Evolutionary conservation across 352 stramenopile species (phyloP), one percentile per base, ranked within the genome.

Genomic region (Phytophthora foliorum): DNA sequence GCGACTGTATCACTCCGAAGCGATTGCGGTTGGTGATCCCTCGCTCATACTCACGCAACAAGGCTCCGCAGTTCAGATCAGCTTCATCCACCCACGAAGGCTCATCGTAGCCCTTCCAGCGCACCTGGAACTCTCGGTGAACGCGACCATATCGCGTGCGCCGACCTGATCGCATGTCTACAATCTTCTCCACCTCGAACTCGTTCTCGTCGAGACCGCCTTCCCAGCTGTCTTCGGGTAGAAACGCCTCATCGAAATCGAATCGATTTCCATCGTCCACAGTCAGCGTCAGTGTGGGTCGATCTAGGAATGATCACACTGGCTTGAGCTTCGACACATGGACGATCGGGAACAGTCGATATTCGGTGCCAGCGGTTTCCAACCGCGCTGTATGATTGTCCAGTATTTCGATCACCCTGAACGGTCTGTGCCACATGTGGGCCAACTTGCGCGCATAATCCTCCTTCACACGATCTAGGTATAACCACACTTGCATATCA

Each of bases 301-400:
- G 34, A 39, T n/a, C 34, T 42, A 0, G 58, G 49, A 17, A 38
- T 45, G 36, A 1, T 0, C 45, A 2, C 0, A 69, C 41, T 0
- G 48, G 38, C 52, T 78, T 77, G 0, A 77, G 27, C 27, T 71
- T 63, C 25, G 64, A 63, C 2, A 78, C 24, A 36, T 82, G 74
- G 0, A 75, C 67, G 17, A 56, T 53, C 0, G 69, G 66, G 32
- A 72, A 75, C 0, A 77, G 11, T 0, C 41, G 19, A 21, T 77
- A 77, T 6, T 46, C 27, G 0, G 54, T 60, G 0, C n/a, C n/a
- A n/a, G n/a, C n/a, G n/a, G n/a, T 44, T 16, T 72, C 21, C 0
- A 74, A 58, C 11, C 57, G 55, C 14, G 29, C 46, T 13, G 39
- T 24, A n/a, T 67, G 57, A 10, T 69, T 41, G 1, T 48, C n/a